Base-by-base conservation (phyloP, 163 green algal species). In the Botryococcus braunii region DNA sequence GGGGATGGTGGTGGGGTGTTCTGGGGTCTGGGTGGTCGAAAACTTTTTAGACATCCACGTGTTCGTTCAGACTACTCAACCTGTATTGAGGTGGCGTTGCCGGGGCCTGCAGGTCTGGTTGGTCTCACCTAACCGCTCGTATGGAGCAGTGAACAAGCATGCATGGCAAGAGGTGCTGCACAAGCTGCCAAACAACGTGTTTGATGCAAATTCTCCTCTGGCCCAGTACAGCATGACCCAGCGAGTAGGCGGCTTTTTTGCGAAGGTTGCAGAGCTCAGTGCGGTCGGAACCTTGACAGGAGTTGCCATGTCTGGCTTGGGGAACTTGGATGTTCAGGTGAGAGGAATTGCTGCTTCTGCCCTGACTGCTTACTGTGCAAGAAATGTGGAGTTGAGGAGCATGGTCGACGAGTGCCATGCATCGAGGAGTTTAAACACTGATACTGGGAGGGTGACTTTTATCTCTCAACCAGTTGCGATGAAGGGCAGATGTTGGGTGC, bases 111-210 rank as follows among this genome's bases (percentile, higher is more conserved):
- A 82, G 4, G 74, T 84, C 46, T 97, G 89, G 89, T 75, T 92
- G 40, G 66, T 95, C 41, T 81, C 92, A 5, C 92, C 90, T 31
- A 85, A 49, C 40, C 56, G 71, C 4, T 89, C 83, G 0, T 94
- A 91, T 65, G 89, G 88, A 61, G 75, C 76, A 4, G 72, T 86
- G 11, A 74, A 88, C 74, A 91, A 89, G 74, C 86, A 86, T 29
- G 83, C 83, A 2, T 96, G 88, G 88, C 75, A 89, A 74, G 83
- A 85, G 66, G 82, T 84, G 72, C 82, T 99, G 65, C 75, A 88
- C 25, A 76, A 76, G 49, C 82, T 99, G 58, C 94, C 94, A 47
- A 96, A 96, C 82, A 85, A 93, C 70, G 83, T 95, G 32, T 97
- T 97, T 77, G 93, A 98, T 71, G 83, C 81, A 21, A 87, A 70